These are phyloP conservation scores for Colletotrichum camelliae DNA, from an alignment of 2,329 filamentous ascomycete species.

Conservation along the genomic window DNA sequence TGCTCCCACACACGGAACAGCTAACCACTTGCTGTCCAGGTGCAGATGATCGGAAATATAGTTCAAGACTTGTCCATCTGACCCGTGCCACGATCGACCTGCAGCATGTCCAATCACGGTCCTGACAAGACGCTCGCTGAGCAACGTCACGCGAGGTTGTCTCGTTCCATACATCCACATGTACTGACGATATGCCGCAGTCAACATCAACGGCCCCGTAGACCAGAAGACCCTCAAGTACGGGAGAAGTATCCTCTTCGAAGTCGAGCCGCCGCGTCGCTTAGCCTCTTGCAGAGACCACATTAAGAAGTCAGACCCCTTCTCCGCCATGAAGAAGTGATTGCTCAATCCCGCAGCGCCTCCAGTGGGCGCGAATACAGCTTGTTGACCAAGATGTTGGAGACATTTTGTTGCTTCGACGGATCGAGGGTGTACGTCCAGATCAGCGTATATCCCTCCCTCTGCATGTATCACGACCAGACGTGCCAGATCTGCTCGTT, in stretches of 20 bases:
- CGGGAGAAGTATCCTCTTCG: conserved; percentile 23
- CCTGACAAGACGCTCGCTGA: conserved; percentile 17
- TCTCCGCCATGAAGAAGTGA: conserved; percentile 30
- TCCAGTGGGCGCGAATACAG: conserved; percentile 19
- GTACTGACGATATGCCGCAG: conserved; percentile 23
- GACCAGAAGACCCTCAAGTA: conserved; percentile 31
- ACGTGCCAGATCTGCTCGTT: conserved; percentile 27
- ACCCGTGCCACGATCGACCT: conserved; percentile 27
- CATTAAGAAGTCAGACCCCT: conserved; percentile 21
- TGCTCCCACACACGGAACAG: background rate
- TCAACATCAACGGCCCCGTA: conserved; percentile 30
- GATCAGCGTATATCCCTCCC: conserved; percentile 28
- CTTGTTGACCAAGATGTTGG: conserved; percentile 9
- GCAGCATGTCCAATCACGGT: conserved; percentile 24
- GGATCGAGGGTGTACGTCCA: conserved; percentile 26
- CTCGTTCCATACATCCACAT: conserved; percentile 9
- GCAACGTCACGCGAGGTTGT: conserved; percentile 4
- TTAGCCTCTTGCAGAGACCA: conserved; percentile 27
- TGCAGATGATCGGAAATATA: conserved; percentile 23
- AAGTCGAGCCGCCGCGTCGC: conserved; percentile 16
- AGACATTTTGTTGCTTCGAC: conserved; percentile 18
- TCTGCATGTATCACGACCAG: conserved; percentile 26
- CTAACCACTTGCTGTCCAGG: background rate
- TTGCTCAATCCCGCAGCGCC: conserved; percentile 24
- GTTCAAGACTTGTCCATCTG: conserved; percentile 25